These are phyloP conservation scores for Leptodermis oblonga DNA, from an alignment of 257 asterid species.

Conservation along the genomic window DNA sequence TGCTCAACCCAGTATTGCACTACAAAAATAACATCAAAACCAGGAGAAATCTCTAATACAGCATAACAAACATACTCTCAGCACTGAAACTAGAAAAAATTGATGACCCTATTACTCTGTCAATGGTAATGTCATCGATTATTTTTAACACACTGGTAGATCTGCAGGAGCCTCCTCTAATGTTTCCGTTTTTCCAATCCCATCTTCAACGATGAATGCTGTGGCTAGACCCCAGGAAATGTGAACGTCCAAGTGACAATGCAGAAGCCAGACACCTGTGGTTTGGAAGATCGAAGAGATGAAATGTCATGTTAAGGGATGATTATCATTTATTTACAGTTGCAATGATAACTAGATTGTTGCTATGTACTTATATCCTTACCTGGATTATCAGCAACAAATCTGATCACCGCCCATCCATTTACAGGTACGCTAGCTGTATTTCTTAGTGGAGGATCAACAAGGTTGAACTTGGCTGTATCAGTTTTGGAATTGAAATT, in stretches of 20 bases:
- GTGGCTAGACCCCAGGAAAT: slow-evolving; percentile 79
- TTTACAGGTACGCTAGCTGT: slow-evolving; percentile 80
- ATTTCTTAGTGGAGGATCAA: slow-evolving; percentile 79
- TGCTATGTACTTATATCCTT: slow-evolving; percentile 7
- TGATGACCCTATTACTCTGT: slow-evolving; percentile 13
- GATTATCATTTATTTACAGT: background rate
- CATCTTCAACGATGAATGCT: slow-evolving; percentile 74
- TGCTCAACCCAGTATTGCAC: slow-evolving; percentile 14
- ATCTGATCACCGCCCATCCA: slow-evolving; percentile 92
- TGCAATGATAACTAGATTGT: background rate
- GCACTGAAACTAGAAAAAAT: slow-evolving; percentile 3
- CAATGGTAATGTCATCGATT: background rate
- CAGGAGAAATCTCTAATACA: slow-evolving; percentile 19
- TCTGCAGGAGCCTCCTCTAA: slow-evolving; percentile 65
- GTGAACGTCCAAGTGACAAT: slow-evolving; percentile 92
- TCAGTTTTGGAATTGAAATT: slow-evolving; percentile 61
- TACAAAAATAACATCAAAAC: slow-evolving; percentile 16
- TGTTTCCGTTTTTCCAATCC: slow-evolving; percentile 49
- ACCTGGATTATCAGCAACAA: slow-evolving; percentile 96
- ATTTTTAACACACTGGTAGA: slow-evolving; percentile 52
- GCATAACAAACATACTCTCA: slow-evolving; percentile 16
- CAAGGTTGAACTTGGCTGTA: slow-evolving; percentile 60
- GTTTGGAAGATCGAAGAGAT: background rate
- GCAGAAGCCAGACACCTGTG: slow-evolving; percentile 80
- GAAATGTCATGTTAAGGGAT: background rate